Evolutionary conservation across 345 rosid genomes (phyloP).

Genomic region (Linum trigynum): DNA sequence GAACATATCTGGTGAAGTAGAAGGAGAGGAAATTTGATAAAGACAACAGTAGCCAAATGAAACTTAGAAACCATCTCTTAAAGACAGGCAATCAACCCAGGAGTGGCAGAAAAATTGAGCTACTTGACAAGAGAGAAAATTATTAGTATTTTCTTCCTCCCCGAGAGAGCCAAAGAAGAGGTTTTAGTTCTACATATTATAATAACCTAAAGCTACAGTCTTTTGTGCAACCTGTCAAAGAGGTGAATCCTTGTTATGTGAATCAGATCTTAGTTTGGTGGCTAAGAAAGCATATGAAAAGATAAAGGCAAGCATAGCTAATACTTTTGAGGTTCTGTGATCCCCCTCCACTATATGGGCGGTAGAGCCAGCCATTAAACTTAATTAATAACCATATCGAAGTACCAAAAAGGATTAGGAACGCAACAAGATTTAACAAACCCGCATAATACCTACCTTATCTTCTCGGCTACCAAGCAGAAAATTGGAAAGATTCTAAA

Average conservation of each 20-base stretch:
- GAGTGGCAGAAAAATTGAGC: not conserved
- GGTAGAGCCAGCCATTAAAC: too few species aligned
- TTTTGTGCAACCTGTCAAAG: not conserved
- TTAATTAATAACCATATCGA: too few species aligned
- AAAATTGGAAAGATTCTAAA: not conserved
- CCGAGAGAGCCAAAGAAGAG: too few species aligned
- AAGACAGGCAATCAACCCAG: conserved; percentile 1
- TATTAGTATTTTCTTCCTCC: not conserved
- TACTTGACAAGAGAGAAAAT: not conserved
- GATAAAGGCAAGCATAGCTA: too few species aligned
- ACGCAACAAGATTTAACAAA: too few species aligned
- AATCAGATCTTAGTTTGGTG: conserved; percentile 4
- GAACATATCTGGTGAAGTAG: conserved; percentile 13
- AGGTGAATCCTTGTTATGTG: not conserved
- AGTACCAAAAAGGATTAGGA: too few species aligned
- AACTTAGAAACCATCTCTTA: conserved; percentile 11
- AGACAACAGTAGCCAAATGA: conserved; percentile 16
- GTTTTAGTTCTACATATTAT: not conserved
- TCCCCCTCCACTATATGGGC: too few species aligned
- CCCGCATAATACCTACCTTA: not conserved
- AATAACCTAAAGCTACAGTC: not conserved
- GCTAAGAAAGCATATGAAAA: conserved; percentile 3
- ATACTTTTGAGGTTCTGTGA: too few species aligned
- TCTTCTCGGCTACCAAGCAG: conserved; percentile 16
- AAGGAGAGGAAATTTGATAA: conserved; percentile 9